These are phyloP conservation scores for Spiraea crenata DNA, from an alignment of 331 rosid genomes.

Conservation along the genomic window DNA sequence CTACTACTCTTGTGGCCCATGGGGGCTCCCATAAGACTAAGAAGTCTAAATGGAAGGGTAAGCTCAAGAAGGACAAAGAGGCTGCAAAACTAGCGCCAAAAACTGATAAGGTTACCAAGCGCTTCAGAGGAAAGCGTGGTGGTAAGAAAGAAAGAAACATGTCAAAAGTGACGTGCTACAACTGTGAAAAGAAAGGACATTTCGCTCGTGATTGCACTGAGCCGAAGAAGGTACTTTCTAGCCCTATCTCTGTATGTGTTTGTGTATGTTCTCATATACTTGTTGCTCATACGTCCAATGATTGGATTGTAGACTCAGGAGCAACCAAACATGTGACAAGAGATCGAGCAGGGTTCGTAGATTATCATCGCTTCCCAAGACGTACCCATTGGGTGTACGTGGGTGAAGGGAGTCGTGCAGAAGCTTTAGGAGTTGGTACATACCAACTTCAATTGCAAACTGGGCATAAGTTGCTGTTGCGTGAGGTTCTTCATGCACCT, in stretches of 20 bases:
- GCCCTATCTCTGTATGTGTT: not conserved
- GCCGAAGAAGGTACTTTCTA: not conserved
- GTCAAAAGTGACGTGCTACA: too few relatives aligned
- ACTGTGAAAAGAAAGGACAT: not conserved
- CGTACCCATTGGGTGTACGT: not conserved
- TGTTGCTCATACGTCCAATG: not conserved
- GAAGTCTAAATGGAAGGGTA: not conserved
- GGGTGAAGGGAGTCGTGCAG: not conserved
- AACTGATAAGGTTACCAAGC: not conserved
- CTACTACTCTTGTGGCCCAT: not conserved
- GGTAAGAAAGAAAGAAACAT: not conserved
- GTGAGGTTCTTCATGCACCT: not conserved
- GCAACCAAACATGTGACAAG: not conserved
- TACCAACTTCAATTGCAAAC: not conserved
- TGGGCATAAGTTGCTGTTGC: not conserved
- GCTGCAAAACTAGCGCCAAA: not conserved
- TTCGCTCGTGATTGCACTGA: not conserved
- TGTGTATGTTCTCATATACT: not conserved
- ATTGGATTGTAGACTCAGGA: not conserved
- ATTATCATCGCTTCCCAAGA: not conserved
- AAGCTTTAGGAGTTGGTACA: not conserved
- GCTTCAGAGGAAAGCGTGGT: not conserved
- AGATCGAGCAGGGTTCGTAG: not conserved
- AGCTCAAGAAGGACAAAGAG: not conserved
- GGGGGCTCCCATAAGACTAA: not conserved